Base-by-base conservation (phyloP, 1,139 yeast genomes). In the Zygotorulaspora mrakii region DNA sequence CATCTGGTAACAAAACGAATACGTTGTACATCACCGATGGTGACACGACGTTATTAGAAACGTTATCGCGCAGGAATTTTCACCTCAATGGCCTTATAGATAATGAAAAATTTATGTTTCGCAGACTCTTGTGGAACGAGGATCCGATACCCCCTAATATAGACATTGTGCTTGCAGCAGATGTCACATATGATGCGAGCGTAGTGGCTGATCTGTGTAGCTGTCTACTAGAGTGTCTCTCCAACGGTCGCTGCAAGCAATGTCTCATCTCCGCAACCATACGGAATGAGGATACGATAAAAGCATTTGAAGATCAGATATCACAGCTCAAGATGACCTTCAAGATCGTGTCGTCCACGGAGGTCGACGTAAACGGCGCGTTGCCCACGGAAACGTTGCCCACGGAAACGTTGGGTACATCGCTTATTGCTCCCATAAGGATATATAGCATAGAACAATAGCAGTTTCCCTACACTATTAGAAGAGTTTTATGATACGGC, bases 121-220 rank as follows among this genome's bases (percentile, higher is more conserved):
- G 69, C 36, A 62, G 73, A 33, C 55, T 82, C n/a, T 75, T 83
- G 79, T 88, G 95, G 72, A 72, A 73, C 1, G 64, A 62, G n/a
- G 75, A 73, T 36, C 45, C 47, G 0, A 54, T 64, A 12, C 67
- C 75, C 10, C 46, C 48, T 0, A 50, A 51, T 3, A 27, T 67
- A 9, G 77, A 79, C 51, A 61, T 76, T 1, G 61, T 84, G 0
- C 59, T 87, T 2, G 96, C 89, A 0, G 91, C 95, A 0, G 96
- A 87, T 59, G 85, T 88, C 20, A 86, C 96, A 0, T 89, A 85
- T 61, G 96, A 89, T 55, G 61, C 76, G 1, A 65, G 74, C 3
- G 68, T 78, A 2, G 69, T 84, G n/a, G 77, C 77, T 0, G 64
- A 64, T n/a, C 67, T 88, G 34, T 71, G 79, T 3, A 47, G 57